These are phyloP conservation scores for Penicillium silybi DNA, from an alignment of 495 filamentous ascomycete species.

Conservation along the genomic window DNA sequence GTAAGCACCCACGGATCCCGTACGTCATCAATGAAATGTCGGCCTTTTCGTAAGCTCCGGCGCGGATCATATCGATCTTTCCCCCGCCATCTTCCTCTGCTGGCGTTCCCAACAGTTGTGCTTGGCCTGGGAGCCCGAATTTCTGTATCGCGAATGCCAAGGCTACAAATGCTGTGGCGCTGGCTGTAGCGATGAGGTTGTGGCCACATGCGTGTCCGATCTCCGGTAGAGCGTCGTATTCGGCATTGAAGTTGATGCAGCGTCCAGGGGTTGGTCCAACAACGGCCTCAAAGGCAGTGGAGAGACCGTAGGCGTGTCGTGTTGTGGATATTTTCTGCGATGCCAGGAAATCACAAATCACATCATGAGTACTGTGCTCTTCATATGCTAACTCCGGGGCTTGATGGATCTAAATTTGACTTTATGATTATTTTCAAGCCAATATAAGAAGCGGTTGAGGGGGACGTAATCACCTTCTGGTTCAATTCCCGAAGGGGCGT, in stretches of 20 bases:
- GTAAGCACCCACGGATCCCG: neutral
- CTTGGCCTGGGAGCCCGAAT: conserved; percentile 43
- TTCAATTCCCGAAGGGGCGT: neutral
- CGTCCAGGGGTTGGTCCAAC: conserved; percentile 19
- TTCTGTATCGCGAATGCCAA: conserved; percentile 37
- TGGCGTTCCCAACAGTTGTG: conserved; percentile 58
- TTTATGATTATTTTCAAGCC: neutral
- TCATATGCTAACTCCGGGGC: conserved; percentile 51
- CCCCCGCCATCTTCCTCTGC: conserved; percentile 64
- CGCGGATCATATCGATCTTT: conserved; percentile 57
- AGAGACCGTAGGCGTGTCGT: conserved; percentile 27
- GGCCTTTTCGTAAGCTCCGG: conserved; percentile 53
- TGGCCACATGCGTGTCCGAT: conserved; percentile 62
- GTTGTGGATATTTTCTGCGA: conserved; percentile 46
- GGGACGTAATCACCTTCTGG: neutral
- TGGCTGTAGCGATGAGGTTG: conserved; percentile 58
- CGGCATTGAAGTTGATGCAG: conserved; percentile 25
- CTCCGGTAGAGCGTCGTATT: conserved; percentile 46
- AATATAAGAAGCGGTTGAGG: neutral
- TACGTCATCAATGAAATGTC: conserved; percentile 52
- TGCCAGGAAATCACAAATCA: conserved; percentile 43
- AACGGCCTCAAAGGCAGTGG: conserved; percentile 21
- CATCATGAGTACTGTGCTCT: conserved; percentile 50
- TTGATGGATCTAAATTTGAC: conserved; percentile 16
- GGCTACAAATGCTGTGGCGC: conserved; percentile 50